Conservation (phyloP, 2,329 filamentous ascomycete genomes). For the Tolypocladium pustulatum region DNA sequence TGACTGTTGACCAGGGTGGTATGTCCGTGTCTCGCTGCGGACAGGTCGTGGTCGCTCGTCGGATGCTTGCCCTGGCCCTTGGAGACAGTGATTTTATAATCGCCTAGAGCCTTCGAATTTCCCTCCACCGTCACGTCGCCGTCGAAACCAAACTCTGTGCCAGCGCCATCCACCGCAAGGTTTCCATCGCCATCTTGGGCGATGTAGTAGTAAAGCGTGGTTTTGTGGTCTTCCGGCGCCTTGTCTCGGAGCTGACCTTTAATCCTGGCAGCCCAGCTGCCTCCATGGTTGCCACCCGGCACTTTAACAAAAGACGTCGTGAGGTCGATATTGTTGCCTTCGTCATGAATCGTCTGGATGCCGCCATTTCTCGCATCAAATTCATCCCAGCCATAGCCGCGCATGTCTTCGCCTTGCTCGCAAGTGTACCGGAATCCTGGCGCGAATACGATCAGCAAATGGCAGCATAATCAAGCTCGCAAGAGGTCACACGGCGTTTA, state of each 20-base stretch:
- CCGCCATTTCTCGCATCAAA: slow-evolving; percentile 86
- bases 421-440: slow-evolving; percentile 85
- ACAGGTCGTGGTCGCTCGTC: slow-evolving; percentile 54
- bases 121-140: slow-evolving; percentile 62
- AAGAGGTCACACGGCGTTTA: slow-evolving; percentile 22
- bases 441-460: neutral
- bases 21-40: slow-evolving; percentile 59
- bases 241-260: slow-evolving; percentile 69
- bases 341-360: slow-evolving; percentile 82
- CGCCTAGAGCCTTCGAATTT: slow-evolving; percentile 59
- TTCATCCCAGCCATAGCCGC: slow-evolving; percentile 95
- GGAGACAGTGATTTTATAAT: slow-evolving; percentile 71
- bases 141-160: slow-evolving; percentile 39
- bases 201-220: slow-evolving; percentile 72
- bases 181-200: slow-evolving; percentile 64
- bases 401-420: slow-evolving; percentile 89
- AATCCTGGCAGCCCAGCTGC: slow-evolving; percentile 85
- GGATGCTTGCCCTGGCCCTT: slow-evolving; percentile 54
- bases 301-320: slow-evolving; percentile 92
- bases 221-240: slow-evolving; percentile 57
- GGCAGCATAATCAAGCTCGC: neutral
- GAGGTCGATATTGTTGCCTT: slow-evolving; percentile 77
- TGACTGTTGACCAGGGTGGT: slow-evolving; percentile 66
- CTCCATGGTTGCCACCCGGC: slow-evolving; percentile 73
- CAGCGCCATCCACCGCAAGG: slow-evolving; percentile 47